Conservation (phyloP, 78 protist genomes). For the Thecamonas trahens region DNA sequence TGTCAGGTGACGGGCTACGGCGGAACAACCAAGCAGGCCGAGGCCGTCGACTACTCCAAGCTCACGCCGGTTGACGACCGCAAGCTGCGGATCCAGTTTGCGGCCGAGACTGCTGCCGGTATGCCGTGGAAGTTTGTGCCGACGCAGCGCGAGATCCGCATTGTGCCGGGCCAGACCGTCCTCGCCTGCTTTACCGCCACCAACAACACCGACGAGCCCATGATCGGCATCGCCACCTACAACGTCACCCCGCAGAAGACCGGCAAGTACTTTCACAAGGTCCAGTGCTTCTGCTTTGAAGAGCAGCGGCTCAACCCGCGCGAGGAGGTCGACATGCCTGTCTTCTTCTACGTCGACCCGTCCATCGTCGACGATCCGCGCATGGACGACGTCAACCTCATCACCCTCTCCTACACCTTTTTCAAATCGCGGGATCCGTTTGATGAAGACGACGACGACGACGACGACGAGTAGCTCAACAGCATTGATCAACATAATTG, state of each 20-base stretch:
- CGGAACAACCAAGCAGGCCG: conserved; percentile 51
- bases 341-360: conserved; percentile 86
- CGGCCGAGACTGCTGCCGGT: conserved; percentile 14
- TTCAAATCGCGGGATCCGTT: conserved; percentile 49
- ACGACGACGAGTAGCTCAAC: no score
- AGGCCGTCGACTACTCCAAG: no score
- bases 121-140: conserved; percentile 44
- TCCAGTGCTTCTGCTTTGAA: conserved; percentile 89
- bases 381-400: conserved; percentile 18
- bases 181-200: conserved; percentile 72
- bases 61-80: no score
- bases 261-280: conserved; percentile 75
- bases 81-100: conserved; percentile 4
- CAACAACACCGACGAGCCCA: conserved; percentile 60
- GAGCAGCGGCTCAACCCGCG: conserved; percentile 77
- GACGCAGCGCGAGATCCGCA: not conserved
- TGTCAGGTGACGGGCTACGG: conserved; percentile 78
- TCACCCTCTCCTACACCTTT: conserved; percentile 71
- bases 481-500: no score
- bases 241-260: conserved; percentile 69
- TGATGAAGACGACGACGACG: no score
- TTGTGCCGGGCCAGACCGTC: conserved; percentile 61
- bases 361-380: conserved; percentile 64
- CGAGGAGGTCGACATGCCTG: conserved; percentile 93
- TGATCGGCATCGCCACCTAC: conserved; percentile 75